These are phyloP conservation scores for Stachybotrys chlorohalonatus DNA, from an alignment of 2,329 filamentous ascomycete species.

Conservation along the genomic window DNA sequence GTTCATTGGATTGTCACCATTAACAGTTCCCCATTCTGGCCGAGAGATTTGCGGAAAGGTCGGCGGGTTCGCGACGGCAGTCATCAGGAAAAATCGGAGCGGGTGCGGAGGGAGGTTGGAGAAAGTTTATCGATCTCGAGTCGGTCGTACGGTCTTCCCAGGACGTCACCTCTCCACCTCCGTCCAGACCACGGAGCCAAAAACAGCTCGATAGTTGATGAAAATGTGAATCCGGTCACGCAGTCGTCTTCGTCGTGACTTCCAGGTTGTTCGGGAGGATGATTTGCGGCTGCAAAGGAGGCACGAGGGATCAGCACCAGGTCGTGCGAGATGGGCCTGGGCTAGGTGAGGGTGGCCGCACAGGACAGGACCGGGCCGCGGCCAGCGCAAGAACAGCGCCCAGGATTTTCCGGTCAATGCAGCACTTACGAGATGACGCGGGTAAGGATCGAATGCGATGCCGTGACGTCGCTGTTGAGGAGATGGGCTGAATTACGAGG, in stretches of 20 bases:
- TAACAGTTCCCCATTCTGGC: slow-evolving; percentile 55
- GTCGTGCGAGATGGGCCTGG: background rate
- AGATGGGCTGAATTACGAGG: slow-evolving; percentile 11
- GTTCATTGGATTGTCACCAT: slow-evolving; percentile 60
- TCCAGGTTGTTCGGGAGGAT: background rate
- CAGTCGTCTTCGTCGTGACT: background rate
- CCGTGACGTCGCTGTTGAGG: slow-evolving; percentile 13
- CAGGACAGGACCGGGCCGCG: background rate
- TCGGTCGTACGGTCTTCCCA: background rate
- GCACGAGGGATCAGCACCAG: background rate
- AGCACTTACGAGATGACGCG: background rate
- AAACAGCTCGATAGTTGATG: background rate
- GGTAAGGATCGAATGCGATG: slow-evolving; percentile 11
- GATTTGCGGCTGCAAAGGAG: background rate
- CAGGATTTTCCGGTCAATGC: background rate
- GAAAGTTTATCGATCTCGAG: slow-evolving; percentile 2
- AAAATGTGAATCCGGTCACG: too few relatives aligned
- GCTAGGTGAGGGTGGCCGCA: background rate
- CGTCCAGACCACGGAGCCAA: background rate
- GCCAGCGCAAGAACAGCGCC: background rate
- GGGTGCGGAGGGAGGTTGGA: slow-evolving; percentile 10
- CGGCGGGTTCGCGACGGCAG: slow-evolving; percentile 57
- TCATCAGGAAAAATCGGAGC: slow-evolving; percentile 42
- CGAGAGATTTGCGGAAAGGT: slow-evolving; percentile 55
- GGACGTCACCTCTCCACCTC: background rate